These are phyloP conservation scores for Dothidotthia symphoricarpi DNA, from an alignment of 2,329 filamentous ascomycete genomes.

Conservation along the genomic window DNA sequence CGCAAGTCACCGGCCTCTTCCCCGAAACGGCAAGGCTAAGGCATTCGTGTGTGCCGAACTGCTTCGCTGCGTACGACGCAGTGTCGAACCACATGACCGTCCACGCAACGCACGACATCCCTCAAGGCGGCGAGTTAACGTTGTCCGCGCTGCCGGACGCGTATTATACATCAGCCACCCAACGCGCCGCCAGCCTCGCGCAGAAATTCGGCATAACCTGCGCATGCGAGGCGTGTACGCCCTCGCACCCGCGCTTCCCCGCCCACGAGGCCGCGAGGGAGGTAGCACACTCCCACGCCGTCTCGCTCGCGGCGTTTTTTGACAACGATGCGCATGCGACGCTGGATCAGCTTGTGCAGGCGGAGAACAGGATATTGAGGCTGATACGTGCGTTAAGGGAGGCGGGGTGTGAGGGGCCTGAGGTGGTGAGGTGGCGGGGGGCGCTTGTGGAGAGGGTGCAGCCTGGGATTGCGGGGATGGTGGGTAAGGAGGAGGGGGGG, in stretches of 20 bases:
- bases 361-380: neutral
- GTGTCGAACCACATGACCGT: constrained; percentile 10
- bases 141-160: constrained; percentile 4
- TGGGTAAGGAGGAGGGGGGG: neutral
- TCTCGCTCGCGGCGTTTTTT: constrained; percentile 1
- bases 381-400: constrained; percentile 7
- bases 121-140: constrained; percentile 9
- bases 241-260: neutral
- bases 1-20: constrained; percentile 24
- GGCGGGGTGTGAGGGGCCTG: constrained; percentile 5
- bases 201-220: constrained; percentile 7
- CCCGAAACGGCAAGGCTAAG: constrained; percentile 35
- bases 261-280: constrained; percentile 6
- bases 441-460: constrained; percentile 11
- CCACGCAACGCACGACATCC: constrained; percentile 8
- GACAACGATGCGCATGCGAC: too few species aligned
- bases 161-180: constrained; percentile 8
- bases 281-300: constrained; percentile 3
- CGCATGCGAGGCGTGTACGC: constrained; percentile 11
- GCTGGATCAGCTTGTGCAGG: neutral
- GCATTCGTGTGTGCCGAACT: constrained; percentile 21
- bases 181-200: constrained; percentile 1
- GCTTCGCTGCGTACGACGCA: constrained; percentile 9
- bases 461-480: constrained; percentile 1
- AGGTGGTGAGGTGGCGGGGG: constrained; percentile 13